These are phyloP conservation scores for Jatropha multifida DNA, from an alignment of 441 rosid species.

Conservation along the genomic window DNA sequence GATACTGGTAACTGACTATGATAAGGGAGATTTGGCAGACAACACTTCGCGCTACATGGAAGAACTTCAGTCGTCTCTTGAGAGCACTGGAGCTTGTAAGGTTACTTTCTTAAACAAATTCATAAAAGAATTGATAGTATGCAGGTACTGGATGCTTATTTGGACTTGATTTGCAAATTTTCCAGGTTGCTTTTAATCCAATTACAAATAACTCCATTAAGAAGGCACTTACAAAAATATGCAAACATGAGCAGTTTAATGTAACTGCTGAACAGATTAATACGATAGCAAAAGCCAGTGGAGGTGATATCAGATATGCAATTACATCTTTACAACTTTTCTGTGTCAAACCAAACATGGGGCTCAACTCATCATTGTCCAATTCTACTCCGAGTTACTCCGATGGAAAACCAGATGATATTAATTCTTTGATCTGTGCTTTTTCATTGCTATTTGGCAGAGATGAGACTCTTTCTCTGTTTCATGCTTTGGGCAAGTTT, in stretches of 20 bases:
- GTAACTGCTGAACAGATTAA: conserved; percentile 64
- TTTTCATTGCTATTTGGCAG: conserved; percentile 59
- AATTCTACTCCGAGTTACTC: conserved; percentile 27
- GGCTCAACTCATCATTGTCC: conserved; percentile 29
- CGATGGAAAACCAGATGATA: conserved; percentile 34
- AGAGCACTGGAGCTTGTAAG: conserved; percentile 80
- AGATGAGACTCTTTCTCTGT: conserved; percentile 82
- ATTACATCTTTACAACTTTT: conserved; percentile 83
- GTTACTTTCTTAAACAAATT: conserved; percentile 44
- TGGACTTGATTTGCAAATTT: conserved; percentile 26
- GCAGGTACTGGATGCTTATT: conserved; percentile 21
- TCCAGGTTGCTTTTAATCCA: conserved; percentile 85
- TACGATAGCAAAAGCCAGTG: conserved; percentile 71
- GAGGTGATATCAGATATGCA: conserved; percentile 96
- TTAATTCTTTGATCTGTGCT: conserved; percentile 35
- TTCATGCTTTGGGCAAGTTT: conserved; percentile 96
- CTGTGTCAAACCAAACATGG: conserved; percentile 47
- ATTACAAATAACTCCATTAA: conserved; percentile 73
- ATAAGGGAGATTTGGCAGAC: conserved; percentile 58
- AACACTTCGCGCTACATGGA: conserved; percentile 48
- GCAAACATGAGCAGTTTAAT: conserved; percentile 60
- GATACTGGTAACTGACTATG: conserved; percentile 58
- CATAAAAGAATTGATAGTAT: conserved; percentile 14
- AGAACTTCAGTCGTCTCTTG: conserved; percentile 65
- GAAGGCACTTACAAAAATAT: conserved; percentile 70